Evolutionary conservation across 2,329 filamentous ascomycete genomes (phyloP), one percentile per base, ranked within the genome.

Genomic region (Neoarthrinium moseri): DNA sequence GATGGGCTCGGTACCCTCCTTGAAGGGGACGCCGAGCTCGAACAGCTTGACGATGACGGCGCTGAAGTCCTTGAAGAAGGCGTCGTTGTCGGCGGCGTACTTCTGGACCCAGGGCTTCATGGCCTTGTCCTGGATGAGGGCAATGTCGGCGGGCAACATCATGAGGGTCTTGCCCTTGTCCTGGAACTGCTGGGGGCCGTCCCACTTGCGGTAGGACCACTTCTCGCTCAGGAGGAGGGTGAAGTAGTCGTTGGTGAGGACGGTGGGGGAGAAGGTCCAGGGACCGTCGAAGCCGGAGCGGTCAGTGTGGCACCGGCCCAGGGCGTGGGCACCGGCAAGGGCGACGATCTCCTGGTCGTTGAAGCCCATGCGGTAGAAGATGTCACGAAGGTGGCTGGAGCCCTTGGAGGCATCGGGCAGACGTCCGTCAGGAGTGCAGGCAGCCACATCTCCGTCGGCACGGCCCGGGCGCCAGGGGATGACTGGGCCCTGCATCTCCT

Each of bases 361-460:
- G 80, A 96, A 97, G 56, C 92, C 92, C 92, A 97, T 97, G 66
- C 92, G 90, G 69, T 84, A 82, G 72, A 97, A 99, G 75, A 97
- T 92, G 72, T 82, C 81, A 61, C 94, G 87, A 59, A 97, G 80
- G 73, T 97, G 92, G 63, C 84, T 81, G 51, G 84, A 75, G 50
- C 81, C 86, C 78, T 96, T 82, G 58, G 82, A 68, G 42, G 80
- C 92, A 66, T 99, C 91, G 53, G 91, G 79, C 23, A 83, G 78
- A 68, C 92, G 91, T 55, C 94, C 94, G 63, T 96, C 91, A 41
- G 94, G 94, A 22, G 94, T 96, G 81, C 91, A 96, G 67, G 84
- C 89, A 48, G 84, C 71, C 23, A 87, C 72, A 57, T 96, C 91
- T 59, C 80, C 79, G 71, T 99, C 92, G 48, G 70, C 53, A 60